Evolutionary conservation across 495 filamentous ascomycete genomes (phyloP).

Genomic region (Hamigera avellanea): DNA sequence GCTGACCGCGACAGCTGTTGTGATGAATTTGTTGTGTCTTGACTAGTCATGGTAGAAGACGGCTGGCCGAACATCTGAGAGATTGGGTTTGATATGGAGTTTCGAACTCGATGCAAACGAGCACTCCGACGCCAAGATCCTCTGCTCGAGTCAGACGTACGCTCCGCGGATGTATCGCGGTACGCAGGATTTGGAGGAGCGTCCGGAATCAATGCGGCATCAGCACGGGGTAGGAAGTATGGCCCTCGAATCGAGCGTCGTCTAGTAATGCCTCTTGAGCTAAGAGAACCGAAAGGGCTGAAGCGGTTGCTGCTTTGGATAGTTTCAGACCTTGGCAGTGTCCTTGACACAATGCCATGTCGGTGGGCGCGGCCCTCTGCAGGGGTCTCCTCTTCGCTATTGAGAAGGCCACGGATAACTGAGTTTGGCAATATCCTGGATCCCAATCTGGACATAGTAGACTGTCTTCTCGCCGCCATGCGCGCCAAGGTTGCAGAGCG

Average conservation of each 20-base stretch:
- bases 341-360: slow-evolving; percentile 30
- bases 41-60: slow-evolving; percentile 8
- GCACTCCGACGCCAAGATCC: slow-evolving; percentile 32
- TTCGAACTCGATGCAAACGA: slow-evolving; percentile 30
- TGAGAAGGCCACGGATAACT: slow-evolving; percentile 31
- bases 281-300: slow-evolving; percentile 29
- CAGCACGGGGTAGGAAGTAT: slow-evolving; percentile 28
- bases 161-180: slow-evolving; percentile 14
- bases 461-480: slow-evolving; percentile 35
- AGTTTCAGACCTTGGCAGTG: slow-evolving; percentile 26
- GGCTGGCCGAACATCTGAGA: slow-evolving; percentile 35
- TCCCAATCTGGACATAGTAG: slow-evolving; percentile 39
- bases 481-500: slow-evolving; percentile 27
- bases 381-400: slow-evolving; percentile 35
- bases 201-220: slow-evolving; percentile 18
- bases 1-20: slow-evolving; percentile 11
- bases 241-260: slow-evolving; percentile 26
- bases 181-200: slow-evolving; percentile 10
- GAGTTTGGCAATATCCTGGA: slow-evolving; percentile 40
- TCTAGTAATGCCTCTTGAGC: slow-evolving; percentile 27
- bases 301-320: slow-evolving; percentile 27
- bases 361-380: slow-evolving; percentile 40
- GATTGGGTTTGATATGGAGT: slow-evolving; percentile 33
- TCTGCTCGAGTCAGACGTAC: slow-evolving; percentile 19
- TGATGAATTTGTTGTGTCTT: slow-evolving; percentile 8